These are phyloP conservation scores for Bisporella sp. DNA, from an alignment of 2,329 filamentous ascomycete genomes.

Conservation along the genomic window DNA sequence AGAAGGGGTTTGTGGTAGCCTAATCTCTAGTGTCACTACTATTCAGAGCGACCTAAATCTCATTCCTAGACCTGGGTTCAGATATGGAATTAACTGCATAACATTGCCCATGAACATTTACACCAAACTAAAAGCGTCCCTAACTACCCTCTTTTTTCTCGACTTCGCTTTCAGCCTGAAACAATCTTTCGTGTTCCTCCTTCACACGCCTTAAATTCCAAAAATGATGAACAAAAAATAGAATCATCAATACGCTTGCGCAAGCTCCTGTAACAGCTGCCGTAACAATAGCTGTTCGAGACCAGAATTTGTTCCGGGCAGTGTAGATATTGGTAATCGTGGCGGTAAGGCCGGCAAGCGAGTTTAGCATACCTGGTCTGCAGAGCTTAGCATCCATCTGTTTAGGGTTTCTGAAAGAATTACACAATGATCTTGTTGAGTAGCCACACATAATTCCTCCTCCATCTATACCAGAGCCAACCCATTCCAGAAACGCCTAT, in stretches of 20 bases:
- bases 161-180: neutral
- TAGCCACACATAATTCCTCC: constrained; percentile 10
- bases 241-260: constrained; percentile 7
- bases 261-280: constrained; percentile 9
- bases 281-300: constrained; percentile 10
- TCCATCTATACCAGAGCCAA: constrained; percentile 9
- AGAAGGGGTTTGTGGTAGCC: no score
- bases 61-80: no score
- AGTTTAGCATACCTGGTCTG: constrained; percentile 12
- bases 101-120: no score
- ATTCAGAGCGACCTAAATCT: no score
- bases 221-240: constrained; percentile 10
- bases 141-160: no score
- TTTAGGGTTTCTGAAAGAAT: neutral
- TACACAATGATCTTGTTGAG: constrained; percentile 10
- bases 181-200: constrained; percentile 6
- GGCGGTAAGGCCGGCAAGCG: constrained; percentile 8
- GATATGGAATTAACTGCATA: no score
- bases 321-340: constrained; percentile 14
- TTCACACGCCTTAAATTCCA: constrained; percentile 8
- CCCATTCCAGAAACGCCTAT: constrained; percentile 6
- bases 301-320: constrained; percentile 8
- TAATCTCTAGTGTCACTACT: no score
- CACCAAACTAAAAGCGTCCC: no score
- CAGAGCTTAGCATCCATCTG: constrained; percentile 2